Evolutionary conservation across 495 filamentous ascomycete genomes (phyloP), one percentile per base, ranked within the genome.

Genomic region (Recurvomyces mirabilis): DNA sequence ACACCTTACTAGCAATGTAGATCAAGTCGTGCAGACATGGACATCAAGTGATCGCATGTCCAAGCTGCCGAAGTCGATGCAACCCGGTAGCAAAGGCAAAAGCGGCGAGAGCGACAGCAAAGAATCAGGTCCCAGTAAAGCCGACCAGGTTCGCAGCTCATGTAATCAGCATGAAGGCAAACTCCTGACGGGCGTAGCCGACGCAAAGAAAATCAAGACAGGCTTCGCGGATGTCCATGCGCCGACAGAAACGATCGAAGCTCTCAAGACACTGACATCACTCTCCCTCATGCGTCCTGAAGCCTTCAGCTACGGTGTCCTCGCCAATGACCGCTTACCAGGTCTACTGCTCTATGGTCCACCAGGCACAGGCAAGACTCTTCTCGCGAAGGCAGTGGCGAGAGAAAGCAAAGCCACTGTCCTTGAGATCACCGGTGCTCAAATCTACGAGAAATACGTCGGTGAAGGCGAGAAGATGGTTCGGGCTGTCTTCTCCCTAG

Each of bases 391-490:
- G 68, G 91, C 91, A 1, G 87, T 98, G 2, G 91, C 91, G 5
- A 93, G 93, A 53, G 87, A 96, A 58, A 87, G 81, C 51, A 86
- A 87, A 18, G 88, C 87, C 0, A 91, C 83, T 20, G 84, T 82
- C 22, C 73, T 82, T n/a, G 77, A 81, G 51, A 72, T 82, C 33
- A 78, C 72, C 41, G 78, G 73, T n/a, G 78, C 75, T 7, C 81
- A 85, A 50, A 78, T 98, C 51, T 88, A 91, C 59, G 86, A 96
- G 61, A 96, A 88, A 79, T 98, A 82, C 56, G 84, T 96, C 6
- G 91, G 91, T 24, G 85, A 96, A 64, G 82, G 82, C 37, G 91
- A 98, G 68, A 96, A 96, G 73, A 96, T 94, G 59, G 84, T 98
- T 46, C 79, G 79, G 31, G 91, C 91, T 0, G 80, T 98, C 26